Evolutionary conservation across 345 rosid genomes (phyloP).

Genomic region (Clausena lansium): DNA sequence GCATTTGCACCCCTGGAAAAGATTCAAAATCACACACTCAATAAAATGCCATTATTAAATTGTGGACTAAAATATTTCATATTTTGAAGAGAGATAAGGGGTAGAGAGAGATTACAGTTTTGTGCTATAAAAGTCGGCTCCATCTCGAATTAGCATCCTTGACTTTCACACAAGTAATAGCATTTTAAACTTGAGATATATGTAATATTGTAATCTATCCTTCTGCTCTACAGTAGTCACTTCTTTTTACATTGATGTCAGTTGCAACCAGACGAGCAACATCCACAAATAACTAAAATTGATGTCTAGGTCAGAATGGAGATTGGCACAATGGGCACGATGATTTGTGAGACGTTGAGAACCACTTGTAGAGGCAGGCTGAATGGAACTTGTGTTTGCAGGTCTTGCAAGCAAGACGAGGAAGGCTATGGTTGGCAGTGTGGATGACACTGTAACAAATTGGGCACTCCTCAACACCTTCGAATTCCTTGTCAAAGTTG

Average conservation of each 20-base stretch:
- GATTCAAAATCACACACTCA: background rate
- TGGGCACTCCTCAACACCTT: constrained; percentile 98
- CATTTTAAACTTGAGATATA: background rate
- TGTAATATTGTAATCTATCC: background rate
- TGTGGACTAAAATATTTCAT: background rate
- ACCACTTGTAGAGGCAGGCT: constrained; percentile 94
- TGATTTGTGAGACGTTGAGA: constrained; percentile 84
- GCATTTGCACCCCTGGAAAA: background rate
- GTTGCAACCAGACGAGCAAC: background rate
- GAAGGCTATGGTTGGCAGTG: constrained; percentile 81
- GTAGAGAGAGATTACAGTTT: background rate
- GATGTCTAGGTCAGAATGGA: constrained; percentile 49
- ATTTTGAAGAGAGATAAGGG: background rate
- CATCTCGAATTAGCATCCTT: background rate
- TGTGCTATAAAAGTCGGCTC: background rate
- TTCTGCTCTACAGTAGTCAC: background rate
- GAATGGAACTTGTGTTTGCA: constrained; percentile 96
- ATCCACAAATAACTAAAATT: background rate
- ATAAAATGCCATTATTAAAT: background rate
- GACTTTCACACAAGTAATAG: background rate
- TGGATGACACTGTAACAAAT: constrained; percentile 98
- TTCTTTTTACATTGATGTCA: background rate
- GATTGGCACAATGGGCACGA: constrained; percentile 95
- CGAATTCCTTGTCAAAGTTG: constrained; percentile 92
- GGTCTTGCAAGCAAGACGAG: constrained; percentile 89